Base-by-base conservation (phyloP, 1,284 basidiomycete genomes). In the Microbotryum saponariae region DNA sequence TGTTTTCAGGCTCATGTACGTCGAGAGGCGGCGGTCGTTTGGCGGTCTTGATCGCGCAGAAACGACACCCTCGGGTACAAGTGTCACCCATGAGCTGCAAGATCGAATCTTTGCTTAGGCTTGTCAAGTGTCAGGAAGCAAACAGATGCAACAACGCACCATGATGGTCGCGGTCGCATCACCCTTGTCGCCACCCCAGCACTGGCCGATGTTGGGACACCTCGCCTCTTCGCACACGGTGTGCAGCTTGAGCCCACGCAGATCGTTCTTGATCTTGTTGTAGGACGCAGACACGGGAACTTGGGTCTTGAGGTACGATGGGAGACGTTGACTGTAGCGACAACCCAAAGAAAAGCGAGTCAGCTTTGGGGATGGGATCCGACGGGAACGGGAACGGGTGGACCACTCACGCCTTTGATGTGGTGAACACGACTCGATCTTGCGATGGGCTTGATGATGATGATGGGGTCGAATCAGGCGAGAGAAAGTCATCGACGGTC, bases 191-290 rank as follows among this genome's bases (percentile, higher is more conserved):
- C 93, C 93, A 55, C 96, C 93, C 96, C 96, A 99, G 76, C 96
- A 99, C 73, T 98, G 94, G 33, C 94, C 96, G 61, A 98, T 97
- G 73, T 99, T 99, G 1, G 96, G 96, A 80, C 96, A 99, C 64
- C 93, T 83, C 29, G 96, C 96, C 77, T 99, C 96, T 76, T 99
- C 96, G 73, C 96, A 99, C 1, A 99, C 96, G 0, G 96, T 99
- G 73, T 94, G 91, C 54, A 99, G 79, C 10, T 84, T 84, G 1
- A 99, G 82, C 1, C 92, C 93, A 59, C 96, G 82, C 23, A 99
- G 80, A 75, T 99, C 96, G 70, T 88, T 88, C 82, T 96, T 97
- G 72, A 99, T 97, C 71, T 85, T 89, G 64, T 84, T 87, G 76
- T 88, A 98, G 14, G 91, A 91, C 31, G 81, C 79, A 29, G 93